A percentile compares a stretch with the other conserved stretches of the same genome.
phyloP scores from a whole-genome alignment of 176 grass and related monocot species.

The Ensete glaucum region DNA sequence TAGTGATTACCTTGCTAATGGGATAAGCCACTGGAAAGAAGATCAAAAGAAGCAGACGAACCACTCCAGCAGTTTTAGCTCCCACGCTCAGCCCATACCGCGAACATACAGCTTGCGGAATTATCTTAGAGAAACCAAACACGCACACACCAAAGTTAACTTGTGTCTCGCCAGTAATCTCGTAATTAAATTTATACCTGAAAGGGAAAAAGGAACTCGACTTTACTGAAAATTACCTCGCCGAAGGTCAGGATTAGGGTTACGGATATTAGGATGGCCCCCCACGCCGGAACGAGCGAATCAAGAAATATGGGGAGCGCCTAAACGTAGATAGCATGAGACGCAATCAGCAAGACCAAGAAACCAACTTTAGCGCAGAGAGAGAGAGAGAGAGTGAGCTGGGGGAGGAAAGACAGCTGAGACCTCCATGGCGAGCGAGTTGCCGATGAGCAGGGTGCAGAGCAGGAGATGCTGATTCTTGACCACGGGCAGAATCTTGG shows the following conservation, averaged over 20 bases:
- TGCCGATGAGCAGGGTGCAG: conserved; percentile 98
- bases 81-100: conserved; percentile 81
- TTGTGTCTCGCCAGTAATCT: not conserved
- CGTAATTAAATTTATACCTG: not conserved
- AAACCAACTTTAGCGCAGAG: not conserved
- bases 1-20: conserved; percentile 74
- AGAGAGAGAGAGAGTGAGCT: not conserved
- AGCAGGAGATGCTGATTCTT: conserved; percentile 96
- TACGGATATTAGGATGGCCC: conserved; percentile 80
- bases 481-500: conserved; percentile 77
- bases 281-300: conserved; percentile 51
- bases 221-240: conserved; percentile 40
- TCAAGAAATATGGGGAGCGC: conserved; percentile 94
- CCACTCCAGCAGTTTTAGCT: conserved; percentile 58
- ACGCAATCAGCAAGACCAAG: not conserved
- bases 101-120: conserved; percentile 86
- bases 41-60: conserved; percentile 67
- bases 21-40: conserved; percentile 92
- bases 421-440: conserved; percentile 96
- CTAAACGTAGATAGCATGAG: conserved; percentile 11
- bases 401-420: not conserved
- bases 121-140: conserved; percentile 48
- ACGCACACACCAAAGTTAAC: not conserved
- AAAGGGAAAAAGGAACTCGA: not conserved
- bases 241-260: conserved; percentile 93